These are phyloP conservation scores for Nakazawaea ishiwadae DNA, from an alignment of 805 yeast species.

Conservation along the genomic window DNA sequence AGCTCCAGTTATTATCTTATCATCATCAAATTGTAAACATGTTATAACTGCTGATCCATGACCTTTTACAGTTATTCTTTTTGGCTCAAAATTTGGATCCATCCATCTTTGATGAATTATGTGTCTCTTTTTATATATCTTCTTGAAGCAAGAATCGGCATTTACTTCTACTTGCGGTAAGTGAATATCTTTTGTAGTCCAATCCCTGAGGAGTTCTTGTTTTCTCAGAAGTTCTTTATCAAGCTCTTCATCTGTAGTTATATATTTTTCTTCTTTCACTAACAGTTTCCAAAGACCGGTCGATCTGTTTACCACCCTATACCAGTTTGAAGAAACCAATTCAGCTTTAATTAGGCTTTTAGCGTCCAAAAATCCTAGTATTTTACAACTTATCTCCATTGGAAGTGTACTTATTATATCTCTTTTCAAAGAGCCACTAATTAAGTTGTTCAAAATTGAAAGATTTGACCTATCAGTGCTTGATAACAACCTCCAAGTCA, in stretches of 20 bases:
- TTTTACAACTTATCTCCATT: constrained; percentile 61
- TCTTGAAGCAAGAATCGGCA: constrained; percentile 33
- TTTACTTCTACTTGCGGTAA: constrained; percentile 12
- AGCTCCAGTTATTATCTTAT: constrained; percentile 86
- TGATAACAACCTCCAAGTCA: constrained; percentile 44
- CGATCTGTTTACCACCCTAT: constrained; percentile 51
- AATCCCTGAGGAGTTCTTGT: constrained; percentile 14
- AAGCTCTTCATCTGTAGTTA: constrained; percentile 42
- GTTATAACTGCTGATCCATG: constrained; percentile 81
- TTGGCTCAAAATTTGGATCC: constrained; percentile 65
- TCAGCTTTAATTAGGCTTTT: constrained; percentile 56
- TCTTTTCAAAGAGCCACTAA: constrained; percentile 56
- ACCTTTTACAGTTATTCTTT: constrained; percentile 58
- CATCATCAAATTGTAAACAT: constrained; percentile 88
- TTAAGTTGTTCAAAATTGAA: constrained; percentile 49
- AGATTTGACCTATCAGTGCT: constrained; percentile 56
- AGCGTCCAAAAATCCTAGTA: constrained; percentile 62
- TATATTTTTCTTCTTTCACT: constrained; percentile 56
- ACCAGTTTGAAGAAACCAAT: constrained; percentile 69
- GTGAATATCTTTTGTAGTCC: constrained; percentile 13
- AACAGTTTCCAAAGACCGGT: constrained; percentile 67
- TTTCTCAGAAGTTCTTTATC: constrained; percentile 14
- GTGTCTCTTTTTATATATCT: constrained; percentile 55
- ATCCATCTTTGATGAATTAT: constrained; percentile 73
- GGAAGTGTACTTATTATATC: constrained; percentile 75